Base-by-base conservation (phyloP, 2,329 filamentous ascomycete species). In the Camptophora hylomeconis region DNA sequence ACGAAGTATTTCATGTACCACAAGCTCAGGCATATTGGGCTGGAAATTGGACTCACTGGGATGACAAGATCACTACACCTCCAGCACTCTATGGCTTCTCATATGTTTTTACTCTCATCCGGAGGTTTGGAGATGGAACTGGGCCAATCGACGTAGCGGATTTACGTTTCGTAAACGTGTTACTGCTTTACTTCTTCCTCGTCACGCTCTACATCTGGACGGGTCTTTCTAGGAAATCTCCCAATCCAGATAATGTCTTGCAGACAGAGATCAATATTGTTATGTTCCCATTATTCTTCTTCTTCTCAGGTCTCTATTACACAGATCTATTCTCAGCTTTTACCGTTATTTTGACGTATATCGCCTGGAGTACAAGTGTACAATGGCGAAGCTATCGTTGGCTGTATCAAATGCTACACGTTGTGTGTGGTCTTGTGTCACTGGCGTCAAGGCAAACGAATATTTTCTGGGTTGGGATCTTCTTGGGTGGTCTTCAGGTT, bases 61-160 rank as follows among this genome's bases (percentile, higher is more conserved):
- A 98, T 54, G 78, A 87, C 35, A 98, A 95, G 52, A 89, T 98
- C 49, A 98, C 89, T 0, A 98, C 89, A 2, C 89, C 89, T 1
- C 87, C 89, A 1, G 89, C 86, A 18, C 60, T 98, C 61, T 84
- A 64, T 47, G 63, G 61, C 25, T 50, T 41, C 40, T 53, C 55
- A 60, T 83, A 63, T 51, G 59, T 33, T 4, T 28, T 45, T 36
- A 42, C 34, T 22, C 28, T 33, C 23, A 67, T 72, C 38, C 70
- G 72, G 25, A 58, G 55, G 12, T 48, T 63, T 19, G 39, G 40
- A 11, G 20, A 17, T 7, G 13, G 12, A 6, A 16, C 19, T 10
- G 25, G 10, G 5, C 9, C 13, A 7, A 17, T 21, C 5, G 9
- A 11, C 7, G 8, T 15, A 10, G 15, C 14, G 10, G 11, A 22